Evolutionary conservation across 257 asterid species (phyloP), one percentile per base, ranked within the genome.

Genomic region (Solanum sitiens): DNA sequence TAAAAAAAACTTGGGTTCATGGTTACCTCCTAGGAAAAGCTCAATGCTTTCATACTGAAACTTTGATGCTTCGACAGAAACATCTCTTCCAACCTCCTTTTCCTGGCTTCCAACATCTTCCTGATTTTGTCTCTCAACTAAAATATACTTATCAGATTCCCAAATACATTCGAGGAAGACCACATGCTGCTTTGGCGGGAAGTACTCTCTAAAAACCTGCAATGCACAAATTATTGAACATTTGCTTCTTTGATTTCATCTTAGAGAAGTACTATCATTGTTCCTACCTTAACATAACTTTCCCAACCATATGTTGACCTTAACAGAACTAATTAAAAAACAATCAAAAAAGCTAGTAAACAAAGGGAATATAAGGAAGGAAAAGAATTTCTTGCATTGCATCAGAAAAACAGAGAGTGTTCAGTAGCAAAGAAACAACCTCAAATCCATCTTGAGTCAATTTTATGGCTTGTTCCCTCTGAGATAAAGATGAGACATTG

Each of bases 171-270:
- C 94, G 21, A 96, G 91, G 75, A 89, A 84, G 87, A 88, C 71
- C 71, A 87, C 91, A 82, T 91, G 93, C 89, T 91, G 94, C 87
- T 94, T 96, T 67, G 27, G 87, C 6, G 99, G 99, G 91, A 92
- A 93, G 90, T 92, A 95, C 89, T 97, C 99, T 89, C 97, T 92
- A 50, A 93, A 96, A 23, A 93, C 95, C 99, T 95, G 94, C 85
- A 86, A 50, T 50, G 45, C 85, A 11, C 70, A 50, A 50, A 82
- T 50, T 18, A 53, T 11, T 82, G 86, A 50, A 11, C 70, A 82
- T 82, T 50, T 82, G 16, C 84, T 33, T 73, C 61, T 72, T 32
- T 35, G 85, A 50, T 80, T 47, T 80, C 70, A 30, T 27, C 45
- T 50, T 11, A 16, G 86, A 50, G 27, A 10, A 47, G n/a, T 30